A percentile compares a stretch with the other conserved stretches of the same genome.
phyloP scores from a whole-genome alignment of 2,329 filamentous ascomycete genomes.

The Plectosphaerella sp. region DNA sequence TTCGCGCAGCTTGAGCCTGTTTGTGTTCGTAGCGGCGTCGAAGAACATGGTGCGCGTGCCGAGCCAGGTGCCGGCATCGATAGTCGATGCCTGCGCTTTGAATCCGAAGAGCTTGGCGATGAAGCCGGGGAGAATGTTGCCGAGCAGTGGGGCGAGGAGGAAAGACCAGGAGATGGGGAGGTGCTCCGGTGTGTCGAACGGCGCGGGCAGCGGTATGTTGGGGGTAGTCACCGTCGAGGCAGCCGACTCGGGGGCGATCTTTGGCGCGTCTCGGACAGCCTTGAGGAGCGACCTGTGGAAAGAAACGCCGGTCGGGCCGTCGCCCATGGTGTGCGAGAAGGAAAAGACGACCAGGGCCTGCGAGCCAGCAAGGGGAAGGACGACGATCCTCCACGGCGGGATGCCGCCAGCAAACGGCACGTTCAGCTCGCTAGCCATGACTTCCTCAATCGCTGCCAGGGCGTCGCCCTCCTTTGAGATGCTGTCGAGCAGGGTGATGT shows the following conservation, averaged over 20 bases:
- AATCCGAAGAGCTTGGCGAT: constrained; percentile 26
- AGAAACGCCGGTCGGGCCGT: constrained; percentile 33
- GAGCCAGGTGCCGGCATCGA: constrained; percentile 26
- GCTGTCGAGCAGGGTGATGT: constrained; percentile 25
- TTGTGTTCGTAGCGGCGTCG: constrained; percentile 18
- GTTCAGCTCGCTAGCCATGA: constrained; percentile 26
- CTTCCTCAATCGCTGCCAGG: constrained; percentile 14
- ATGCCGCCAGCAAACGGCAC: constrained; percentile 18
- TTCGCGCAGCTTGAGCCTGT: constrained; percentile 23
- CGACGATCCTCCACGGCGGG: constrained; percentile 38
- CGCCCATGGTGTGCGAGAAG: constrained; percentile 37
- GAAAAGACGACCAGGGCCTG: constrained; percentile 31
- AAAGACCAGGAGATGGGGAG: constrained; percentile 39
- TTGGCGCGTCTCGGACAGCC: constrained; percentile 7
- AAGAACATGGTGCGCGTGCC: constrained; percentile 18
- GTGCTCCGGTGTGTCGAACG: constrained; percentile 30
- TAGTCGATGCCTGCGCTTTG: constrained; percentile 16
- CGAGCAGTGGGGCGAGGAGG: constrained; percentile 33
- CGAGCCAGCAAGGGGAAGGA: constrained; percentile 20
- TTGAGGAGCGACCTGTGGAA: constrained; percentile 37
- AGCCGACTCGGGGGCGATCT: not conserved
- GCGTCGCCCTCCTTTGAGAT: not conserved
- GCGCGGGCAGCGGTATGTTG: constrained; percentile 18
- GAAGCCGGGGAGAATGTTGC: constrained; percentile 27
- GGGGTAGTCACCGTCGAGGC: constrained; percentile 8